Evolutionary conservation across 257 asterid genomes (phyloP).

Genomic region (Nicotiana sylvestris): DNA sequence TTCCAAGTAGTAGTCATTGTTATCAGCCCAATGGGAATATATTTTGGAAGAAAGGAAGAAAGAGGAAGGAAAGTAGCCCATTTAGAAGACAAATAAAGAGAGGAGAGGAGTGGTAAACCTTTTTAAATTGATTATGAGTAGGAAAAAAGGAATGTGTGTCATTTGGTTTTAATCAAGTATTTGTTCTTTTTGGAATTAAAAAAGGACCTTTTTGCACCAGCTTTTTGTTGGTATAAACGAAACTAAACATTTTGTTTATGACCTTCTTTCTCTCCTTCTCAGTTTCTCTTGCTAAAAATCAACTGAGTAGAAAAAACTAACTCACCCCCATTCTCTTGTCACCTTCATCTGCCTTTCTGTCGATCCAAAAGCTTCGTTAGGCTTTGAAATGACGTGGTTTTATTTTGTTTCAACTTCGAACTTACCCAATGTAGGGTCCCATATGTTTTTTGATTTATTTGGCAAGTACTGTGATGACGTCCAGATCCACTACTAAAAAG

Average conservation of each 20-base stretch:
- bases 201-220: not conserved
- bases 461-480: not conserved
- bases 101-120: not conserved
- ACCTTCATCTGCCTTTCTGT: not conserved
- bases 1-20: not conserved
- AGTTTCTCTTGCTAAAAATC: not conserved
- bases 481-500: too few relatives aligned
- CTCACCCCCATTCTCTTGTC: not conserved
- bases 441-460: constrained; percentile 6
- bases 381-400: not conserved
- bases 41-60: constrained; percentile 2
- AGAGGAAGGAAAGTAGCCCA: not conserved
- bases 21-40: not conserved
- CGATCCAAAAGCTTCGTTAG: not conserved
- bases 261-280: not conserved
- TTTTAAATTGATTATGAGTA: not conserved
- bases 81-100: not conserved
- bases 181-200: not conserved
- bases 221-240: not conserved
- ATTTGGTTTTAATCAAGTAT: not conserved
- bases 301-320: not conserved
- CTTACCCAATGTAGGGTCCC: not conserved
- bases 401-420: not conserved
- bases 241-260: too few relatives aligned
- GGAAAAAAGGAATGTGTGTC: not conserved